A percentile compares a stretch with the other conserved stretches of the same genome.
Conservation (phyloP, 2,329 filamentous ascomycete species). For the Talaromyces albobiverticillius region DNA sequence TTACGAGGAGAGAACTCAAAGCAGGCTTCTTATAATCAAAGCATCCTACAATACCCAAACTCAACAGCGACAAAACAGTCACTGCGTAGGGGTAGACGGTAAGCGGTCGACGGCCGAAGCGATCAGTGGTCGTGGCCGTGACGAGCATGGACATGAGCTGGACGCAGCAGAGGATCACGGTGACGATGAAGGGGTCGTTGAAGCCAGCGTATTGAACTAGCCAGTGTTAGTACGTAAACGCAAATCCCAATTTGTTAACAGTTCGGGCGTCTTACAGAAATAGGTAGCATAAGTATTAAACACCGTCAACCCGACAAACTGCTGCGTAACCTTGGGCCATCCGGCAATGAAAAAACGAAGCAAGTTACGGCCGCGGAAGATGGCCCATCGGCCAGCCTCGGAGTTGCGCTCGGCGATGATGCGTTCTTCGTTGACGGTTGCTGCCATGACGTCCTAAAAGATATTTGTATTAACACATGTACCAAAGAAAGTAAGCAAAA, state of each 20-base stretch:
- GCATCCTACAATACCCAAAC: constrained; percentile 40
- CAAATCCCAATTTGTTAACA: constrained; percentile 2
- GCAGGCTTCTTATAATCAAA: constrained; percentile 35
- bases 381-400: constrained; percentile 28
- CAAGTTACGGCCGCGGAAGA: constrained; percentile 38
- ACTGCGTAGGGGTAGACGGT: constrained; percentile 41
- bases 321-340: constrained; percentile 42
- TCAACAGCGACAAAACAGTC: constrained; percentile 34
- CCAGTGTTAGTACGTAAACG: background rate
- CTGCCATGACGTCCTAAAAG: constrained; percentile 32
- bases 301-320: constrained; percentile 38
- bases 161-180: constrained; percentile 40
- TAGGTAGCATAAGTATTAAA: constrained; percentile 42
- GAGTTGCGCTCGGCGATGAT: constrained; percentile 27
- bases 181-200: constrained; percentile 43
- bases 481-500: no score
- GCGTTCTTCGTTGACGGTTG: constrained; percentile 33
- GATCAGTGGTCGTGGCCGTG: constrained; percentile 34
- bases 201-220: constrained; percentile 42
- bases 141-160: constrained; percentile 44
- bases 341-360: constrained; percentile 37
- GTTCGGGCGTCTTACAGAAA: constrained; percentile 28
- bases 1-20: constrained; percentile 37
- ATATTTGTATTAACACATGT: no score
- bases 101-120: constrained; percentile 35